Base-by-base conservation (phyloP, 2,329 filamentous ascomycete genomes). In the Fusarium stilboides region DNA sequence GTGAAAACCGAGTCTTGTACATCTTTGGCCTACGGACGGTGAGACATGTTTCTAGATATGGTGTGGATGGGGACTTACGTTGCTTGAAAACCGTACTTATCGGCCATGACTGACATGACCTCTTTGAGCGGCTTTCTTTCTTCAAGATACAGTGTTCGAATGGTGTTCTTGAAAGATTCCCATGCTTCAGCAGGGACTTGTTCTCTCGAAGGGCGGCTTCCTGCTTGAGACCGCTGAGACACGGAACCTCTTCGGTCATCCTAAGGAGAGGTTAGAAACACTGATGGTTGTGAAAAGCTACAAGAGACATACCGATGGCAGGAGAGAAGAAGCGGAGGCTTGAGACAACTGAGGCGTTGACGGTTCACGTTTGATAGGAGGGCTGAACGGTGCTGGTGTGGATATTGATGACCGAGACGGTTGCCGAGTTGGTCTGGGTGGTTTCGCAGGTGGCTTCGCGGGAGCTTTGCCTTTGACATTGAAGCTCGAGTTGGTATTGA, bases 1-100 rank as follows among this genome's bases (percentile, higher is more conserved):
- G 83, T 15, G 85, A 85, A 69, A 86, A 86, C 24, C 84, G 78
- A n/a, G 84, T 85, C 71, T 86, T 86, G 74, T 86, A 86, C 84
- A 86, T 86, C 67, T 86, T 85, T 19, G 84, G 83, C 19, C 84
- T 86, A 49, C 6, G 8, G 22, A 31, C 12, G 31, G 43, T 65
- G 49, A 77, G 73, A 54, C 46, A 62, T 44, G 43, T 26, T 20
- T 15, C 46, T 14, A 17, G 6, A 6, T 6, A 3, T 5, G 8
- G 5, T 6, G 6, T 20, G 31, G 7, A 20, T 36, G 6, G 6
- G 28, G 46, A 76, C 83, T 77, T 76, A 86, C 83, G 84, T 85
- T 56, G 84, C 84, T 69, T 83, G 80, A 67, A 86, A 86, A 19
- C 79, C 79, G 55, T 83, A 80, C 64, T 81, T 80, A 8, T 85